Base-by-base conservation (phyloP, 352 stramenopile genomes). In the Aphanomyces stellatus region DNA sequence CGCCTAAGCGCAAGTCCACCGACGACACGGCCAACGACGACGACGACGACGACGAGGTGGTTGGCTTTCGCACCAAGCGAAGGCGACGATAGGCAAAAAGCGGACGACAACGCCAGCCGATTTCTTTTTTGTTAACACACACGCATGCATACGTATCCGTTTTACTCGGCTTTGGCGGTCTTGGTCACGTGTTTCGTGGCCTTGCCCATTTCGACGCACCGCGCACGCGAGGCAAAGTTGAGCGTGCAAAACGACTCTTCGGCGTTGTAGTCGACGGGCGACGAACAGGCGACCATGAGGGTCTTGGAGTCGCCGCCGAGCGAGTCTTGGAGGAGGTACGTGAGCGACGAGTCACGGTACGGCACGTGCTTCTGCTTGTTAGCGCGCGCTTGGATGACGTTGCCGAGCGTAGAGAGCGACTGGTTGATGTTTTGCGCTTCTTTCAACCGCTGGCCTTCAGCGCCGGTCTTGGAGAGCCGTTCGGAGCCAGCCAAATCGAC, bases 391-490 rank as follows among this genome's bases (percentile, higher is more conserved):
- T 87, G 81, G 71, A 99, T 99, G 25, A 99, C 97, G 75, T 99
- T 97, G 15, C 96, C 96, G 15, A 99, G 81, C 25, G 96, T 96
- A 4, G 91, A 97, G 27, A 99, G 79, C 51, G 85, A 92, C 68
- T 96, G 95, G 79, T 98, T 97, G 75, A 98, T 97, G 70, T 95
- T 96, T 55, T 96, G 86, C 42, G 91, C 90, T 61, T 98, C 91
- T 62, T 97, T 96, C 4, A 98, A 71, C 13, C 83, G 75, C 65
- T 89, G 82, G 0, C 88, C 91, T 51, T 91, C 79, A 5, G 90
- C 90, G 2, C 86, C 84, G 2, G 91, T 96, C 76, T 96, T 96
- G 19, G 78, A 89, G n/a, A 97, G 73, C 0, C 88, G 78, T 67
- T 97, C 90, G 0, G 87, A 96, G 24, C 87, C 89, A 8, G 89